Evolutionary conservation across 208 protist species (phyloP).

Genomic region (Trypanosoma vivax): DNA sequence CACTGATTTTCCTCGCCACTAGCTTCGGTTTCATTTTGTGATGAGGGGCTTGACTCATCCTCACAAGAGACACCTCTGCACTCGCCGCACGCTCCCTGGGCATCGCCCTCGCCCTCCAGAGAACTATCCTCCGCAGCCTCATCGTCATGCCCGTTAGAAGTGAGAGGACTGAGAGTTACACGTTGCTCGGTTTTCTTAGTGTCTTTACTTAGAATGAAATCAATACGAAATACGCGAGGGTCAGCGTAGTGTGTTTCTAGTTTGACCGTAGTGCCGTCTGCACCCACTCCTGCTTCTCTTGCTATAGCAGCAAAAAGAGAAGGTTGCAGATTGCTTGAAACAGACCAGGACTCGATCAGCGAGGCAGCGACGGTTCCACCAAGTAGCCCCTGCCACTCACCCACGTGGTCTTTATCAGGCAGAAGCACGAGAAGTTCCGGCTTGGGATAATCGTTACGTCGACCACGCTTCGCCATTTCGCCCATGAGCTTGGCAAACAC

Average conservation of each 20-base stretch:
- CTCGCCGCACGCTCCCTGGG: slow-evolving; percentile 10
- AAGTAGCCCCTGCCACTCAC: slow-evolving; percentile 30
- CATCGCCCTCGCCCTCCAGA: neutral
- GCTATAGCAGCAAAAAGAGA: slow-evolving; percentile 46
- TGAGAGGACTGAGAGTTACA: slow-evolving; percentile 43
- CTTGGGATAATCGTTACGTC: slow-evolving; percentile 23
- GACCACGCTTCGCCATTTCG: slow-evolving; percentile 10
- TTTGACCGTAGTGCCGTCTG: slow-evolving; percentile 52
- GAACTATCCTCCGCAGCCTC: slow-evolving; percentile 14
- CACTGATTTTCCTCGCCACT: too few relatives aligned
- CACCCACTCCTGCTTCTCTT: slow-evolving; percentile 22
- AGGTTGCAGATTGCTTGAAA: slow-evolving; percentile 33
- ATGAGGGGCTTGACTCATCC: too few relatives aligned
- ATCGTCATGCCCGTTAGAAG: slow-evolving; percentile 46
- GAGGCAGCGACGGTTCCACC: neutral
- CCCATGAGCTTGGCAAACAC: slow-evolving; percentile 21
- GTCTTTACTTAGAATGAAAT: slow-evolving; percentile 67
- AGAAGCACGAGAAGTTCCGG: slow-evolving; percentile 47
- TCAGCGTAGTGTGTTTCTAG: slow-evolving; percentile 27
- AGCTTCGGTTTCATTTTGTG: too few relatives aligned
- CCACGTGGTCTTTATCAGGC: slow-evolving; percentile 18
- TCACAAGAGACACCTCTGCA: slow-evolving; percentile 10
- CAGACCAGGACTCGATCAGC: slow-evolving; percentile 7
- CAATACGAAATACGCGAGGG: slow-evolving; percentile 66
- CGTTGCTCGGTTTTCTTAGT: slow-evolving; percentile 73